Evolutionary conservation across 257 asterid species (phyloP), one percentile per base, ranked within the genome.

Genomic region (Hygrophila difformis): DNA sequence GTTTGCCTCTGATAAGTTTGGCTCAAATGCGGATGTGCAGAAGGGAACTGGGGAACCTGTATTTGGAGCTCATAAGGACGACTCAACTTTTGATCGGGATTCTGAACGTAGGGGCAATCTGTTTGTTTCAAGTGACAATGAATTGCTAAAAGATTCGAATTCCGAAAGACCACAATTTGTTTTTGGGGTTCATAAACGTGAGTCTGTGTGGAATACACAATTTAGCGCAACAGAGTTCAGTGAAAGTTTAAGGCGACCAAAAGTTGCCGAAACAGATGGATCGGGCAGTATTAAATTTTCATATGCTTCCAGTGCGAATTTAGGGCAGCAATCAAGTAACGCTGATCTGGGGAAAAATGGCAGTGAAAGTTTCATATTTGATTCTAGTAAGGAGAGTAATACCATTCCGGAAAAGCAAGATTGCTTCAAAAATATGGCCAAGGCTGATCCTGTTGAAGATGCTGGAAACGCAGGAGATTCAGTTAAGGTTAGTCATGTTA

Each of bases 361-460:
- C 18, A 13, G 49, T 41, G 46, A 42, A 9, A 26, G 50, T 22
- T 70, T 69, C 63, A 72, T 51, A 19, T 70, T 68, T 57, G 63
- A 70, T 56, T 61, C 62, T 35, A 4, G 31, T 19, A 56, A 51
- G 28, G 50, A 1, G 55, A 35, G 12, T 24, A 41, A 18, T 44
- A 37, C 61, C 9, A 58, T 40, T 54, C 11, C 43, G 6, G 33
- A 34, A 39, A 46, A 55, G 45, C 61, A 54, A 53, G 63, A 59
- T 1, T 39, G 1, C 13, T 23, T 23, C 17, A n/a, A 49, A 24
- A 26, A 38, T 29, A 14, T 4, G 46, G 51, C 17, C 55, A 55
- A 59, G 47, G 39, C 61, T 21, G 63, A 46, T 60, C 4, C 46
- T 17, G 52, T 12, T 22, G 24, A 20, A 49, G 66, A 53, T 61